Conservation (phyloP, 2,329 filamentous ascomycete species). For the Ramichloridium luteum region DNA sequence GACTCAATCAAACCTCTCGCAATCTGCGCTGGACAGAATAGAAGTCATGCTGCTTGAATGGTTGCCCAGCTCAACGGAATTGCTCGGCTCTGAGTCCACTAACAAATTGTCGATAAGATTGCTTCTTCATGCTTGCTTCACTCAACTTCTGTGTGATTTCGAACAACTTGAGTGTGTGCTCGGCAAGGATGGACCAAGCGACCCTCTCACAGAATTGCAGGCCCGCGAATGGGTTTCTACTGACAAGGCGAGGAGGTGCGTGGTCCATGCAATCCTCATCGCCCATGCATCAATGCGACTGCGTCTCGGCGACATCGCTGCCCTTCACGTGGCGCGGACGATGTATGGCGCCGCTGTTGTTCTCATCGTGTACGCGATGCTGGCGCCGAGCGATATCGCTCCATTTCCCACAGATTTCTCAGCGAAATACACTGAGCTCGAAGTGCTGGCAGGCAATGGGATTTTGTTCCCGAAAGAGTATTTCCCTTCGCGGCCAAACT, state of each 20-base stretch:
- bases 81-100: neutral
- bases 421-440: neutral
- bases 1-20: neutral
- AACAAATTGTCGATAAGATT: slow-evolving; percentile 1
- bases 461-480: neutral
- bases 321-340: slow-evolving; percentile 2
- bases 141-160: slow-evolving; percentile 5
- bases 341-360: slow-evolving; percentile 3
- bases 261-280: slow-evolving; percentile 3
- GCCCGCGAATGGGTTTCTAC: neutral
- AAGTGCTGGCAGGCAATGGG: neutral
- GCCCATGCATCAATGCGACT: neutral
- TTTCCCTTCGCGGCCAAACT: neutral
- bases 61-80: slow-evolving; percentile 1
- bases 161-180: slow-evolving; percentile 3
- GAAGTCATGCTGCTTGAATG: neutral
- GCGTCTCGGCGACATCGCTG: slow-evolving; percentile 3
- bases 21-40: neutral
- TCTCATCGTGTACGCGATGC: neutral
- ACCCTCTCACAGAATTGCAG: no score
- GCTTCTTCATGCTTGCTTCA: slow-evolving; percentile 5
- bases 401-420: neutral
- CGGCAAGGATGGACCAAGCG: slow-evolving; percentile 1
- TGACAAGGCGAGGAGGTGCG: neutral
- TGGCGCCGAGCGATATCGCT: neutral